Base-by-base conservation (phyloP, 768 basidiomycete genomes). In the Russula brevipes region DNA sequence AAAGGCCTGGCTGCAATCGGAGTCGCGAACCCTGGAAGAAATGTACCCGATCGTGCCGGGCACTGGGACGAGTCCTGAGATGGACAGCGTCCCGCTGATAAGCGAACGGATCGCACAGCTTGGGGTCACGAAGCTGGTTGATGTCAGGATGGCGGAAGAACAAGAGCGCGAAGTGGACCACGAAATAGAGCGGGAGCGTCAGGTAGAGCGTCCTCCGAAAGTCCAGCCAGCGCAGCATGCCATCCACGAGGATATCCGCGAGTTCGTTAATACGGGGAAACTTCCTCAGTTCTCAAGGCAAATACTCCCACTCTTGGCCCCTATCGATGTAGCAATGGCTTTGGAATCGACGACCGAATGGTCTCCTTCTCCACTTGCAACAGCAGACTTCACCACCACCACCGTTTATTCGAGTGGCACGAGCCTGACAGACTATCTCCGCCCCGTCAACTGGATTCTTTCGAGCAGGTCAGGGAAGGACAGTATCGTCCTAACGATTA, bases 111-210 rank as follows among this genome's bases (percentile, higher is more conserved):
- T 66, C 17, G 31, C 55, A 19, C 35, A 5, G 30, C 62, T 66
- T n/a, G 54, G 63, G 4, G 49, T 42, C 7, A 36, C 41, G 5
- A 16, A 41, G 19, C 16, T 47, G 12, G 19, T 44, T 6, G 54
- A 64, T 44, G 65, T 57, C 10, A 54, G 63, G 41, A 33, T 56
- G 12, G 57, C 56, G n/a, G 65, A 66, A 50, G 65, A 66, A 31
- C 65, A 66, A 17, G 65, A 64, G 38, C 62, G 62, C 3, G 65
- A 66, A 30, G 63, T 64, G n/a, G 31, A 58, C 24, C 65, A 64
- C 41, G 65, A 66, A 12, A n/a, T 60, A 2, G 63, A 64, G 54
- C 54, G 17, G 17, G 65, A 66, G 39, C 61, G 61, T 30, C 56
- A 63, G 17, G 53, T 63, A 17, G 30, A 63, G 38, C 57, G 45